A percentile compares a stretch with the other conserved stretches of the same genome.
phyloP scores from a whole-genome alignment of 768 basidiomycete species.

The Amanita phalloides region DNA sequence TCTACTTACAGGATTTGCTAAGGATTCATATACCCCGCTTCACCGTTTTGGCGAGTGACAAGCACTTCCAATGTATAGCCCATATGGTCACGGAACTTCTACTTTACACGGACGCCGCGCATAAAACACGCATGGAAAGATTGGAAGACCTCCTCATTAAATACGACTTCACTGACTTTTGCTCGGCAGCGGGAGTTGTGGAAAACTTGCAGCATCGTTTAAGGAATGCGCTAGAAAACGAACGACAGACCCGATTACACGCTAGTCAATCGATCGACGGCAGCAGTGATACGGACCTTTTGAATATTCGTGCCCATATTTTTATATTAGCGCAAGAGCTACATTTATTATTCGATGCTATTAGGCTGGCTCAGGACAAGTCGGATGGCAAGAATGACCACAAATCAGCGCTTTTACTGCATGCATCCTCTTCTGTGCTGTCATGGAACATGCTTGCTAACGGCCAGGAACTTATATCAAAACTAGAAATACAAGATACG shows the following conservation, averaged over 20 bases:
- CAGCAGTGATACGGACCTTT: slow-evolving; percentile 40
- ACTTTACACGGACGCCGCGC: slow-evolving; percentile 82
- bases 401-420: slow-evolving; percentile 72
- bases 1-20: slow-evolving; percentile 56
- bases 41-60: slow-evolving; percentile 74
- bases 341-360: slow-evolving; percentile 76
- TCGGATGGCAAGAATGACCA: slow-evolving; percentile 54
- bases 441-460: slow-evolving; percentile 89
- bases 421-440: slow-evolving; percentile 76
- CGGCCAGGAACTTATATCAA: slow-evolving; percentile 62
- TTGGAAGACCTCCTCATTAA: slow-evolving; percentile 77
- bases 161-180: slow-evolving; percentile 78
- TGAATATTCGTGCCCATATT: slow-evolving; percentile 64
- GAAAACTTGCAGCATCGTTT: slow-evolving; percentile 64
- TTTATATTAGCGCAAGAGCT: slow-evolving; percentile 70
- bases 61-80: slow-evolving; percentile 78
- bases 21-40: slow-evolving; percentile 77
- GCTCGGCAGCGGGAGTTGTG: slow-evolving; percentile 61
- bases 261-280: slow-evolving; percentile 28
- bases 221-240: slow-evolving; percentile 49
- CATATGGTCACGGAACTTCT: slow-evolving; percentile 80
- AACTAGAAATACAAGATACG: slow-evolving; percentile 72
- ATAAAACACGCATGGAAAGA: slow-evolving; percentile 66
- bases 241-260: slow-evolving; percentile 27
- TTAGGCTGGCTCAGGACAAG: slow-evolving; percentile 74